Evolutionary conservation across 2,329 filamentous ascomycete species (phyloP), one percentile per base, ranked within the genome.

Genomic region (Cercospora nicotianae): DNA sequence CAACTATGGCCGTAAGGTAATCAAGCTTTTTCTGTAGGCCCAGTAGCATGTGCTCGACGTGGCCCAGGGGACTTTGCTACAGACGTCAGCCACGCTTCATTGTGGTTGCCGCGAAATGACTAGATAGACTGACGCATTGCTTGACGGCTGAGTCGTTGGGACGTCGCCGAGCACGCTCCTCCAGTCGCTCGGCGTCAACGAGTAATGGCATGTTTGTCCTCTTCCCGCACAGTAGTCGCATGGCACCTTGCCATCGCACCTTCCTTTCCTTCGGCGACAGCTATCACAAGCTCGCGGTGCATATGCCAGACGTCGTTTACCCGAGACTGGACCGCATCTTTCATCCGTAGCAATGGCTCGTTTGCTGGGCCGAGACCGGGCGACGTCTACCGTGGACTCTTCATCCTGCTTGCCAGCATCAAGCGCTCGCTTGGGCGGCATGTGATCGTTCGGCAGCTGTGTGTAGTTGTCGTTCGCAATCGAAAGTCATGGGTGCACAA

Each of bases 131-230:
- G 7, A 23, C 55, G 55, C 55, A 36, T 33, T 59, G 31, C 31
- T 59, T 31, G 55, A 59, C n/a, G 30, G n/a, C 55, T 59, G 55
- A 23, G 55, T 20, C 16, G 28, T 31, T 13, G 55, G 55, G 18
- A 59, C 30, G 12, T 59, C 18, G 10, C 30, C 31, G 18, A 59
- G 55, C 18, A 59, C 55, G 55, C 55, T 59, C 18, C 55, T 31
- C 55, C 55, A 59, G 26, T 59, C 55, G 30, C 55, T 59, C 30
- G 55, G 31, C 8, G 55, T 59, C 55, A 59, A 36, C 55, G 55
- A 59, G 26, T 36, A 59, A 23, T 59, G 30, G 55, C 55, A 59
- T 36, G 55, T n/a, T 13, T 59, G 55, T 18, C 55, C n/a, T 36
- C 55, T 59, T 1, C 55, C 55, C 28, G 18, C 28, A 36, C 55